phyloP scores from a whole-genome alignment of 805 yeast species.

The Pichia membranifaciens region DNA sequence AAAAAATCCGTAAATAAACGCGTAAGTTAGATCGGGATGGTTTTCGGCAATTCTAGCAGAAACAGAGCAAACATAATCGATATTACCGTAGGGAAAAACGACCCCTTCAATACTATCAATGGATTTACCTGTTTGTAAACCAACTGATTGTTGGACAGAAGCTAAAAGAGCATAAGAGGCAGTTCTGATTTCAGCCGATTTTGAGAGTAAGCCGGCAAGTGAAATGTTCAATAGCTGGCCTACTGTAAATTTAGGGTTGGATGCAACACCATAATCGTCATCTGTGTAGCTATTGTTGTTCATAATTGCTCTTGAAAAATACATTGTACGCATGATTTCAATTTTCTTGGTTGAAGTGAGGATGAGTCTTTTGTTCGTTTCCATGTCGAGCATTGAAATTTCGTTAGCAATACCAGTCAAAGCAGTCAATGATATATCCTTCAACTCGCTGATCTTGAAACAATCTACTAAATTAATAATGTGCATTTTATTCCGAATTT shows the following conservation, averaged over 20 bases:
- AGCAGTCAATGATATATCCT: slow-evolving; percentile 35
- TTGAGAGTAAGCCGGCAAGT: slow-evolving; percentile 62
- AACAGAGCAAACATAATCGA: slow-evolving; percentile 52
- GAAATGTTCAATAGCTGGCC: slow-evolving; percentile 60
- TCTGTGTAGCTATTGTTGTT: slow-evolving; percentile 22
- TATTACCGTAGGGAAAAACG: slow-evolving; percentile 62
- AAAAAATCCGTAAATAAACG: slow-evolving; percentile 47
- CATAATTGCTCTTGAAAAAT: slow-evolving; percentile 55
- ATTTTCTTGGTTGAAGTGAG: slow-evolving; percentile 44
- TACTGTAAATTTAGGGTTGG: slow-evolving; percentile 27
- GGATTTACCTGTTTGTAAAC: slow-evolving; percentile 53
- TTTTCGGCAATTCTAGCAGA: slow-evolving; percentile 51
- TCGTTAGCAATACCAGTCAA: slow-evolving; percentile 45
- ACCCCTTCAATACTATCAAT: slow-evolving; percentile 52
- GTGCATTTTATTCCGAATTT: slow-evolving; percentile 32
- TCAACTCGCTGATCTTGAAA: slow-evolving; percentile 36
- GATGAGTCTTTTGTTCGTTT: slow-evolving; percentile 33
- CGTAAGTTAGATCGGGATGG: slow-evolving; percentile 55
- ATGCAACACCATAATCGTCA: slow-evolving; percentile 34
- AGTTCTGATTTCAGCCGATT: slow-evolving; percentile 51
- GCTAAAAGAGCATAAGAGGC: slow-evolving; percentile 61
- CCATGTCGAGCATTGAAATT: slow-evolving; percentile 37
- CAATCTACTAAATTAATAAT: slow-evolving; percentile 39
- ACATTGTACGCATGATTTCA: slow-evolving; percentile 66
- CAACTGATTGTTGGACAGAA: slow-evolving; percentile 53